These are phyloP conservation scores for Erigeron canadensis DNA, from an alignment of 129 eudicot genomes.

Conservation along the genomic window DNA sequence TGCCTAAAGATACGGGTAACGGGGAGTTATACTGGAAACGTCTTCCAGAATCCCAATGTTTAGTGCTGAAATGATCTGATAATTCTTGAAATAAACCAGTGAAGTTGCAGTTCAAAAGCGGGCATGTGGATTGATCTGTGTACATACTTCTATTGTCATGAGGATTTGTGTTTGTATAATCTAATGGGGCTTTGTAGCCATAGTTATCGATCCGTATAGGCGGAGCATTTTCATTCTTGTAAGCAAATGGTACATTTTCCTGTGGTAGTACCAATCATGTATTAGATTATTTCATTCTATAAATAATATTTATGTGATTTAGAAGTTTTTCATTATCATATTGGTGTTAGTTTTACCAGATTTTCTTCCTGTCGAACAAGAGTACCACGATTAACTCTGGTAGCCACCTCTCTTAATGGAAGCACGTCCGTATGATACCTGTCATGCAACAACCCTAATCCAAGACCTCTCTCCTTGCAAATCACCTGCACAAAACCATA, in stretches of 20 bases:
- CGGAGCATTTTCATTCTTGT: constrained; percentile 36
- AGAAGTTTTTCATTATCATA: neutral
- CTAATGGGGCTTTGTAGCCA: constrained; percentile 40
- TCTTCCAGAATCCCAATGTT: constrained; percentile 77
- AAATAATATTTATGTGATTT: neutral
- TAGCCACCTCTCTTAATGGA: constrained; percentile 36
- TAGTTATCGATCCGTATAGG: constrained; percentile 43
- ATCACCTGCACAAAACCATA: constrained; percentile 48
- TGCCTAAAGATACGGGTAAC: constrained; percentile 51
- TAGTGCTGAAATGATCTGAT: constrained; percentile 59
- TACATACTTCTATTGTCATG: constrained; percentile 43
- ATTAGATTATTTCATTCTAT: neutral
- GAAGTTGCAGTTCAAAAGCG: constrained; percentile 56
- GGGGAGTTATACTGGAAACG: constrained; percentile 63
- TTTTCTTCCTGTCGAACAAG: constrained; percentile 45
- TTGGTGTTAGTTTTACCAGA: constrained; percentile 34
- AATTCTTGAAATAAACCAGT: constrained; percentile 50
- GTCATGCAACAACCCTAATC: constrained; percentile 47
- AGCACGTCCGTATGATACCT: constrained; percentile 39
- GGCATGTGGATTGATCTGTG: constrained; percentile 54
- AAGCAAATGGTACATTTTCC: constrained; percentile 39
- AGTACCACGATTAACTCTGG: constrained; percentile 45
- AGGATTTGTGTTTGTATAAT: constrained; percentile 33
- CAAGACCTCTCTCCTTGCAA: constrained; percentile 78
- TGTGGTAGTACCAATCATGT: neutral